These are phyloP conservation scores for Russula sp. DNA, from an alignment of 768 basidiomycete species.

Conservation along the genomic window DNA sequence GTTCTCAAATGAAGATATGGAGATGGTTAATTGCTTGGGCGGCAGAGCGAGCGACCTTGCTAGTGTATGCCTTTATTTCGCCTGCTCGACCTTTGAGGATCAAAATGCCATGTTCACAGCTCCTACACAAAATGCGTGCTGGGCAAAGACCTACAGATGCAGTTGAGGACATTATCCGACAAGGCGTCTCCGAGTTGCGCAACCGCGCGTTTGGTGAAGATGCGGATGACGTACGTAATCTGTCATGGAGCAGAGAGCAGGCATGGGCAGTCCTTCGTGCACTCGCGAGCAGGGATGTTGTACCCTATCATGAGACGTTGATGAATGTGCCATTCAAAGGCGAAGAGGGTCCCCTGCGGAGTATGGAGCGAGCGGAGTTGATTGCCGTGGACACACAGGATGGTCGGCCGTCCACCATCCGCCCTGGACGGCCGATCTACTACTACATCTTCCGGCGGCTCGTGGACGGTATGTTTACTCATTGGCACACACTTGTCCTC, in stretches of 20 bases:
- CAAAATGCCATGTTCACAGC: conserved; percentile 32
- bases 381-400: conserved; percentile 73
- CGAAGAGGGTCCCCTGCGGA: conserved; percentile 71
- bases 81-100: background rate
- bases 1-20: conserved; percentile 48
- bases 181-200: conserved; percentile 73
- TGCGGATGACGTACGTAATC: conserved; percentile 71
- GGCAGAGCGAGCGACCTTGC: conserved; percentile 89
- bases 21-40: conserved; percentile 68
- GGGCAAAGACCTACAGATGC: conserved; percentile 70
- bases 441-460: conserved; percentile 78
- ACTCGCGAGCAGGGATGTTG: conserved; percentile 61
- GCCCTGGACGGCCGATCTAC: conserved; percentile 88
- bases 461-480: conserved; percentile 50
- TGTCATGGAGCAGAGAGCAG: conserved; percentile 83
- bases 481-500: background rate
- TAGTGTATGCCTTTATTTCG: conserved; percentile 44
- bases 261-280: conserved; percentile 77
- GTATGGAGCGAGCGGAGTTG: conserved; percentile 84
- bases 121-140: conserved; percentile 78
- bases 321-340: conserved; percentile 86
- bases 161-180: conserved; percentile 81
- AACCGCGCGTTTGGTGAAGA: conserved; percentile 95
- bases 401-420: conserved; percentile 75
- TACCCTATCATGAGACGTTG: conserved; percentile 76